Base-by-base conservation (phyloP, 2,329 filamentous ascomycete species). In the Aspergillus viridinutans region DNA sequence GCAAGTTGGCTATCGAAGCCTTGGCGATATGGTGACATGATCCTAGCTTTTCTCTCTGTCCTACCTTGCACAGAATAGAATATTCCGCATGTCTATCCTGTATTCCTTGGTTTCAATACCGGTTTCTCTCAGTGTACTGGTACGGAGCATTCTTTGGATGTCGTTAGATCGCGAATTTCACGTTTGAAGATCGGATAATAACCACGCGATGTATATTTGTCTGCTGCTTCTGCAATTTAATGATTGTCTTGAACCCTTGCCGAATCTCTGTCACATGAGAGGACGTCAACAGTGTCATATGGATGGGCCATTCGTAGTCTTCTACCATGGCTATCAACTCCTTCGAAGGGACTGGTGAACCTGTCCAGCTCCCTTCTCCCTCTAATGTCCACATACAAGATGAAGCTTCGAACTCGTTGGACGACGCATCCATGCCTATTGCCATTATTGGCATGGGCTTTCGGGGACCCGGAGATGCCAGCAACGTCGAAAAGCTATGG, bases 361-460 rank as follows among this genome's bases (percentile, higher is more conserved):
- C 20, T 6, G 49, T 35, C 17, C 53, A 17, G 5, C 26, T 48
- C 6, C 14, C 29, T 28, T 38, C 53, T 17, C 42, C 35, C 17
- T 12, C 47, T 3, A 12, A 35, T 25, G 21, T 23, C 17, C 4
- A 23, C 35, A 25, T 32, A 20, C 32, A 57, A 21, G 55, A 57
- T 29, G 57, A 54, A 17, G 14, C 58, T 17, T 52, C 49, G 4
- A 49, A 49, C 1, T 40, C 59, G 9, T 10, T 21, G 1, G 21
- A 53, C 1, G 56, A 59, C 42, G 40, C 55, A 0, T 62, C 52
- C 4, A 61, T 58, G 53, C 65, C 67, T 6, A 65, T 69, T 53
- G 67, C 67, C 1, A 58, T 69, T 32, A 50, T 70, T 12, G 67
- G 67, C 6, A 64, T 69, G 50, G 64, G 63, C 0, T 67, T 69